Conservation (phyloP, 1,284 basidiomycete genomes). For the Porodaedalea pini region DNA sequence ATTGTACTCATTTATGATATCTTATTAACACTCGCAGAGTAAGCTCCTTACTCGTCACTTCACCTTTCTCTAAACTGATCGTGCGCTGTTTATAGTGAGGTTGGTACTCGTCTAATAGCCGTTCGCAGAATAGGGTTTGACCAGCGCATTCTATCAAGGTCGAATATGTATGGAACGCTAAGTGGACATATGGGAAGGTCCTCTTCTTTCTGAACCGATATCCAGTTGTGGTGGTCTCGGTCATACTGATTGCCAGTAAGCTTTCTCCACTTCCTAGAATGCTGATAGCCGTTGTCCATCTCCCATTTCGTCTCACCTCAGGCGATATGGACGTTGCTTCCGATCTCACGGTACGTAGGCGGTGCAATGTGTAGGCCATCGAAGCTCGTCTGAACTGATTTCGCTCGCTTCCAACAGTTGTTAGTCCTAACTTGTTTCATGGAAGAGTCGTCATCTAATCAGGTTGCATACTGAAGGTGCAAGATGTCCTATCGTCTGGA, state of each 20-base stretch:
- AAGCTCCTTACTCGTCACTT: not conserved
- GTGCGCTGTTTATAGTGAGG: not conserved
- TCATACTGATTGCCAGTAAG: conserved; percentile 2
- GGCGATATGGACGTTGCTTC: conserved; percentile 3
- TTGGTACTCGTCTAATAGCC: not conserved
- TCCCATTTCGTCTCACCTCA: not conserved
- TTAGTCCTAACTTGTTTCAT: not conserved
- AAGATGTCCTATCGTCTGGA: conserved; percentile 1
- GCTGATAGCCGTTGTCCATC: not conserved
- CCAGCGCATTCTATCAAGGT: not conserved
- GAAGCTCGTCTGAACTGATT: not conserved
- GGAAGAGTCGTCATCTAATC: not conserved
- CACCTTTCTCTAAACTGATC: not conserved
- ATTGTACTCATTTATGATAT: conserved; percentile 15
- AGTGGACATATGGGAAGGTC: conserved; percentile 14
- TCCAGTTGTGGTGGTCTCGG: conserved; percentile 6
- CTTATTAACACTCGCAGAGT: conserved; percentile 11
- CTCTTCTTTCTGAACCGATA: conserved; percentile 16
- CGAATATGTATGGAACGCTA: conserved; percentile 13
- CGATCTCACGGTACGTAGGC: not conserved
- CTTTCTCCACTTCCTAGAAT: not conserved
- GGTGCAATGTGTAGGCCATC: no score
- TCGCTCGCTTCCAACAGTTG: not conserved
- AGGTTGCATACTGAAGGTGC: not conserved
- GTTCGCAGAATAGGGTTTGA: not conserved